Evolutionary conservation across 306 rosid species (phyloP), one percentile per base, ranked within the genome.

Genomic region (Begonia peltatifolia): DNA sequence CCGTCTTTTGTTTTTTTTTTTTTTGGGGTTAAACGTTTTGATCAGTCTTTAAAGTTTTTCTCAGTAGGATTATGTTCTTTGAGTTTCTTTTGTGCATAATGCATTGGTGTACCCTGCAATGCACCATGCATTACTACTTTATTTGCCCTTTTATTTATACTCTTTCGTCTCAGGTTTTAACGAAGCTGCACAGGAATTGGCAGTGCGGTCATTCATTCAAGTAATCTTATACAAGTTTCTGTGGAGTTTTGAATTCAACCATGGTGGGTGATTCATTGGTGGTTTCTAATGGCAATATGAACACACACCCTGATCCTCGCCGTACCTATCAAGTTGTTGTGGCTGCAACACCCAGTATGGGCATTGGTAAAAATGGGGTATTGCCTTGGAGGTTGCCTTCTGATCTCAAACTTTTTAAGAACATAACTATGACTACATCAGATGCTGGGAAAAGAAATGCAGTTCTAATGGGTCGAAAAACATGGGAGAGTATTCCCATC

Each of bases 241-340:
- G 41, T 57, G 50, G 53, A 63, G 36, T 58, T 63, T 62, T 62
- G 58, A 58, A 56, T 77, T 59, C 55, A 14, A 36, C 57, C 14
- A 92, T 86, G 99, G 88, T 87, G 7, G 61, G 79, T 59, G 94
- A 83, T 65, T 63, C 71, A 42, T 43, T 65, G 76, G 68, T 58
- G 13, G 64, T 53, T 49, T 12, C 68, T n/a, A 74, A 80, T 47
- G 93, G 87, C 36, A 86, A 58, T 68, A 75, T 41, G 9, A 72
- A 60, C 52, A 42, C 72, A n/a, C 79, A 61, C 43, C 71, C 72
- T 23, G 60, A 54, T 63, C 96, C 78, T 1, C 88, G 41, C 71
- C 81, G 99, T 78, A 79, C 84, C 44, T 86, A 80, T 76, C 95
- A 92, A 79, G 93, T 78, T 56, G 93, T 92, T 15, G 94, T 83